phyloP scores from a whole-genome alignment of 2,329 filamentous ascomycete genomes.

The Fusarium guadeloupense region DNA sequence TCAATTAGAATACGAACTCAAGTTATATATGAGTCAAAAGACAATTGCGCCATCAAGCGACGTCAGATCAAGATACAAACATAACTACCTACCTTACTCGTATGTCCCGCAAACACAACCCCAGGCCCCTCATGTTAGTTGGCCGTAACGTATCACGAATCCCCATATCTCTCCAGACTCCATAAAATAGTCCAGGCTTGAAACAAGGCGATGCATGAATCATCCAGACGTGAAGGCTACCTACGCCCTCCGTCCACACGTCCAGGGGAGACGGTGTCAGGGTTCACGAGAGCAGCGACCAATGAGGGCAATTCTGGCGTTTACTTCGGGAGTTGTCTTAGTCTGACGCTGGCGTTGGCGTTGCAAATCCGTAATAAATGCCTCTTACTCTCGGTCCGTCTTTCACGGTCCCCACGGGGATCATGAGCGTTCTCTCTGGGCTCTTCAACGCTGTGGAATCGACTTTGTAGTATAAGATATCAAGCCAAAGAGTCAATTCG shows the following conservation, averaged over 20 bases:
- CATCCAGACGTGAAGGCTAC: neutral
- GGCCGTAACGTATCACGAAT: slow-evolving; percentile 23
- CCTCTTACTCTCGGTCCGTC: slow-evolving; percentile 31
- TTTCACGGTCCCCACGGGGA: slow-evolving; percentile 21
- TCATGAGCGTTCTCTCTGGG: slow-evolving; percentile 7
- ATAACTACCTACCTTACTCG: slow-evolving; percentile 19
- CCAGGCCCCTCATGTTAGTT: slow-evolving; percentile 13
- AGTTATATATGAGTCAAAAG: slow-evolving; percentile 20
- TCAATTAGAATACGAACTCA: slow-evolving; percentile 9
- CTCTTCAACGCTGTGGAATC: neutral
- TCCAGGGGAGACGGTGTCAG: slow-evolving; percentile 6
- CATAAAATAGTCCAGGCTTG: slow-evolving; percentile 29
- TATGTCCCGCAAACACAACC: slow-evolving; percentile 26
- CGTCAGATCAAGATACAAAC: slow-evolving; percentile 25
- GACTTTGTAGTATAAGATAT: neutral
- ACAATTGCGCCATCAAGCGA: slow-evolving; percentile 11
- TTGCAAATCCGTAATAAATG: slow-evolving; percentile 32
- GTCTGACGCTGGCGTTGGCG: slow-evolving; percentile 27
- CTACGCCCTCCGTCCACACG: slow-evolving; percentile 19
- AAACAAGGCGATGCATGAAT: slow-evolving; percentile 20
- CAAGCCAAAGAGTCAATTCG: neutral
- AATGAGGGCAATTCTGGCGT: slow-evolving; percentile 43
- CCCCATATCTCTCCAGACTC: slow-evolving; percentile 18
- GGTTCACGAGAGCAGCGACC: slow-evolving; percentile 15
- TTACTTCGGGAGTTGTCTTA: slow-evolving; percentile 38